Base-by-base conservation (phyloP, 2,329 filamentous ascomycete species). In the Lachnellula suecica region DNA sequence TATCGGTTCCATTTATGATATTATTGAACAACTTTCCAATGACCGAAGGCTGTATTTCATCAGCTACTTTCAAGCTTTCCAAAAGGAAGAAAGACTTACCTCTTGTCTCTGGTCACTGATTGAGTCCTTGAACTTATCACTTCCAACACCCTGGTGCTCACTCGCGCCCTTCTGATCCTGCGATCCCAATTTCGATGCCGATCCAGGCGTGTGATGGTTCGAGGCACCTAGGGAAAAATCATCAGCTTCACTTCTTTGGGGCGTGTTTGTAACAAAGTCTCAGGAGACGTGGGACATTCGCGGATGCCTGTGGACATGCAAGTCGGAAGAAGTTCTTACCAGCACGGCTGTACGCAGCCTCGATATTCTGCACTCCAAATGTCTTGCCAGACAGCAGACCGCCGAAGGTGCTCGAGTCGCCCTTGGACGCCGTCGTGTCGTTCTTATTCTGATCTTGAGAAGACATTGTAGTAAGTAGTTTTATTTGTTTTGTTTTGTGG, bases 1-100 rank as follows among this genome's bases (percentile, higher is more conserved):
- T 46, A 34, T 53, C 51, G 45, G 57, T 59, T 1, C 59, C 54
- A 38, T 60, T 61, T 1, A 63, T 56, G 25, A 60, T 48, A 41
- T 59, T 62, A 25, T 61, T 58, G 11, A 60, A 59, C n/a, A 56
- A n/a, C 49, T 58, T 62, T 3, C 61, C 59, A 17, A 61, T 46
- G 0, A 29, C 38, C 2, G 54, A 53, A 10, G 58, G 56, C 59
- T 61, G 37, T 8, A 22, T 10, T 10, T 19, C 19, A 22, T 38
- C 35, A 38, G 35, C 17, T 17, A 4, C 13, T 37, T 3, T 19
- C 37, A 19, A 38, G n/a, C 37, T 19, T 13, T 4, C n/a, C n/a
- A n/a, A n/a, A n/a, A 17, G 11, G 3, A 22, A 23, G 5, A 8
- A 35, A 41, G 10, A 49, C 49, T 20, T 47, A 61, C 59, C 57